phyloP scores from a whole-genome alignment of 495 filamentous ascomycete species.

The Xylaria cubensis region DNA sequence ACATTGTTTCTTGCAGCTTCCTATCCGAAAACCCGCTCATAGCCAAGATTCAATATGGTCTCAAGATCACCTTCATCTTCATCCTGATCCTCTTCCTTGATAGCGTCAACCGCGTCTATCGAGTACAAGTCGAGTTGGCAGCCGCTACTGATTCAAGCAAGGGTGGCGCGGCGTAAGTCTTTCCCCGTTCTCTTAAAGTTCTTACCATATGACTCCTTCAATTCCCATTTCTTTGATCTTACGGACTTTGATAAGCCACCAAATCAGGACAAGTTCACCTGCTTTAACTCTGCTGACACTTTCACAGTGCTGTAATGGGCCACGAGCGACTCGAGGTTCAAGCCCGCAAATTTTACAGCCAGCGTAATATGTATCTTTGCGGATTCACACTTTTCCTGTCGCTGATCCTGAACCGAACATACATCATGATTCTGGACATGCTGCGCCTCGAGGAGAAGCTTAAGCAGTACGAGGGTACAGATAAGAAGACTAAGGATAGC shows the following conservation, averaged over 20 bases:
- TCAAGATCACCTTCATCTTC: slow-evolving; percentile 96
- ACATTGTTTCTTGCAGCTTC: slow-evolving; percentile 47
- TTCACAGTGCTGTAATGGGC: slow-evolving; percentile 68
- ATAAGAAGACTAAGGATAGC: slow-evolving; percentile 75
- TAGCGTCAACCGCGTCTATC: slow-evolving; percentile 97
- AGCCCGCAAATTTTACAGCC: slow-evolving; percentile 99
- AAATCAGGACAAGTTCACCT: background rate
- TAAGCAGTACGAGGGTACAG: slow-evolving; percentile 82
- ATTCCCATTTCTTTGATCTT: slow-evolving; percentile 20
- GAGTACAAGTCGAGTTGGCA: slow-evolving; percentile 88
- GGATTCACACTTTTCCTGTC: slow-evolving; percentile 99
- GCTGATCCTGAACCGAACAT: slow-evolving; percentile 98
- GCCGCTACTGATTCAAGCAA: slow-evolving; percentile 56
- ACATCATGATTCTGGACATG: slow-evolving; percentile 94
- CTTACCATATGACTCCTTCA: background rate
- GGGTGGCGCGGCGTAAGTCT: slow-evolving; percentile 32
- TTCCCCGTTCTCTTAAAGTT: slow-evolving; percentile 11
- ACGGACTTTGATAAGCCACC: background rate
- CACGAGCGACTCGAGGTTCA: slow-evolving; percentile 97
- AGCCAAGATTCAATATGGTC: slow-evolving; percentile 58
- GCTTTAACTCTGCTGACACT: slow-evolving; percentile 32
- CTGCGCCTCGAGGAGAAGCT: slow-evolving; percentile 93
- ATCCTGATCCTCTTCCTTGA: slow-evolving; percentile 98
- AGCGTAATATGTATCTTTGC: slow-evolving; percentile 99
- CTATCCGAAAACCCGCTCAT: slow-evolving; percentile 82